These are phyloP conservation scores for Petunia hybrid DNA, from an alignment of 305 asterid genomes.

Conservation along the genomic window DNA sequence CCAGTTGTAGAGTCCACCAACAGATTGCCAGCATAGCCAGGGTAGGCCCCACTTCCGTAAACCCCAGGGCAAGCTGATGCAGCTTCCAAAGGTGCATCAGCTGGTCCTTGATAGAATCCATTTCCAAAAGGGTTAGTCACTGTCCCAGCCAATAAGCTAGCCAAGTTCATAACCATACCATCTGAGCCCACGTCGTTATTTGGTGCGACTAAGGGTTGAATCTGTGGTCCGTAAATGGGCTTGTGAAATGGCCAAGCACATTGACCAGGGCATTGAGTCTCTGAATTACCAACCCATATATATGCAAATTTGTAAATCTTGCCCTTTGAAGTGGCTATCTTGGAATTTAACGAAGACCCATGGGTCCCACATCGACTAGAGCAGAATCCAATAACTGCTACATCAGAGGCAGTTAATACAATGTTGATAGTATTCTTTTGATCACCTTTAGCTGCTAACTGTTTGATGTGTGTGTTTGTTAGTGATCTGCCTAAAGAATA, in stretches of 20 bases:
- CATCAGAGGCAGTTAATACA: constrained; percentile 51
- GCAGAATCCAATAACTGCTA: constrained; percentile 53
- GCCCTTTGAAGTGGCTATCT: constrained; percentile 28
- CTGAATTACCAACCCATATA: constrained; percentile 59
- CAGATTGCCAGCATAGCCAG: constrained; percentile 64
- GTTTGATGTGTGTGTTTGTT: constrained; percentile 39
- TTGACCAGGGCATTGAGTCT: constrained; percentile 48
- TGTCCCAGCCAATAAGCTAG: constrained; percentile 52
- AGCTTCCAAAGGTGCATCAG: constrained; percentile 54
- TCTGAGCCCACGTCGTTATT: constrained; percentile 53
- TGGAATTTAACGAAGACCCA: constrained; percentile 42
- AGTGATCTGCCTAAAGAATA: constrained; percentile 58
- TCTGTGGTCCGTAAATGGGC: constrained; percentile 60
- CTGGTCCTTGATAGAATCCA: constrained; percentile 53
- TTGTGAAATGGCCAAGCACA: constrained; percentile 64
- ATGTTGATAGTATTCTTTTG: constrained; percentile 46
- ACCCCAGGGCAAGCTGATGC: constrained; percentile 54
- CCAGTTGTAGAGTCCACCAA: constrained; percentile 58
- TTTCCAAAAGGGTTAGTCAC: constrained; percentile 54
- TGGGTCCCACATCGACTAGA: constrained; percentile 55
- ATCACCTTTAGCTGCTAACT: constrained; percentile 52
- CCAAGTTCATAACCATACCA: constrained; percentile 50
- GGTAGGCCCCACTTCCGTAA: constrained; percentile 53
- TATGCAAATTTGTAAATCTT: constrained; percentile 47
- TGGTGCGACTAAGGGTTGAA: constrained; percentile 52